Evolutionary conservation across 805 yeast species (phyloP).

Genomic region (Wickerhamiella sergipiensis): DNA sequence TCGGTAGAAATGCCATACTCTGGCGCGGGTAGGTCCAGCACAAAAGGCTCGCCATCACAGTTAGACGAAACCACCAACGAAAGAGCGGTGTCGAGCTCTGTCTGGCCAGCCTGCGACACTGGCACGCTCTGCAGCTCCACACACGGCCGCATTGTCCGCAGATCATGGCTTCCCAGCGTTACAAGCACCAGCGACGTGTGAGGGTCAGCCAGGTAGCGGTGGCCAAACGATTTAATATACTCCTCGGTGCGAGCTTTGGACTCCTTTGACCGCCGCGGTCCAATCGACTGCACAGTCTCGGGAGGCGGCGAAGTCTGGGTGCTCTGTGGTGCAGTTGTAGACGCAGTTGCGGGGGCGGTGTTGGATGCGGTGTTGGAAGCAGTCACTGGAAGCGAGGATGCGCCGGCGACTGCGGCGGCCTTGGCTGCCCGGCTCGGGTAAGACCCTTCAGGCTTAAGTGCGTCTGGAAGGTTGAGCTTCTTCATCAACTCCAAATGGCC

Average conservation of each 20-base stretch:
- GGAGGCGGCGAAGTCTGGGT: not conserved
- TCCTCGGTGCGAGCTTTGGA: slow-evolving; percentile 1
- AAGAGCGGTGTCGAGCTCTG: slow-evolving; percentile 79
- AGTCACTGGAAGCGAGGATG: not conserved
- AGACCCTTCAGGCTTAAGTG: not conserved
- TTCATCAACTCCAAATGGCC: slow-evolving; percentile 69
- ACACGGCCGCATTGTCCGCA: slow-evolving; percentile 40
- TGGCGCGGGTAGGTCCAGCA: slow-evolving; percentile 70
- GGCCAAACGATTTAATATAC: slow-evolving; percentile 68
- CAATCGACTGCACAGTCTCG: not conserved
- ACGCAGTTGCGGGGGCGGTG: not conserved
- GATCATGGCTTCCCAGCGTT: slow-evolving; percentile 77
- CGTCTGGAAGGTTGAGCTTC: slow-evolving; percentile 27
- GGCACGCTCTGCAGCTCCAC: slow-evolving; percentile 65
- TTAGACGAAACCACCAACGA: slow-evolving; percentile 49
- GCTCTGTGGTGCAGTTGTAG: not conserved
- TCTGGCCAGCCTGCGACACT: slow-evolving; percentile 56
- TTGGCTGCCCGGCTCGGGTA: slow-evolving; percentile 3
- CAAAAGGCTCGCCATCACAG: slow-evolving; percentile 38
- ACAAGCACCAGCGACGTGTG: slow-evolving; percentile 62
- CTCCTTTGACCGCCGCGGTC: not conserved
- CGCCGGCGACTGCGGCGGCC: not conserved
- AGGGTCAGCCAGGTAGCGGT: slow-evolving; percentile 43
- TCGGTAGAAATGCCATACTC: slow-evolving; percentile 48
- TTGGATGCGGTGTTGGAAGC: not conserved